Evolutionary conservation across 331 rosid species (phyloP).

Genomic region (Malus hybrid): DNA sequence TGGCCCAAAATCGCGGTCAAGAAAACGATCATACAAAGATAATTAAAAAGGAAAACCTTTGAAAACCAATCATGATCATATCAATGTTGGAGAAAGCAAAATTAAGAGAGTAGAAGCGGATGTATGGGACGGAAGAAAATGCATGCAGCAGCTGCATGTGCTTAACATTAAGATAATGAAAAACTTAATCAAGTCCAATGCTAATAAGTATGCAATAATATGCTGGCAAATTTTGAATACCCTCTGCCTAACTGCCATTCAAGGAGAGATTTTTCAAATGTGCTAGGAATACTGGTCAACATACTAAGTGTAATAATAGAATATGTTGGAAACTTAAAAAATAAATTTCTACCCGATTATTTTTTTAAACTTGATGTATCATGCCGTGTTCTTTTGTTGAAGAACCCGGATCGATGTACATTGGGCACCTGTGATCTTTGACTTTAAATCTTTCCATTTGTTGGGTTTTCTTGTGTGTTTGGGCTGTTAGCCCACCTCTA

Average conservation of each 20-base stretch:
- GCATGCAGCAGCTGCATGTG: slow-evolving; percentile 6
- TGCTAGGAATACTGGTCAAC: fast-evolving
- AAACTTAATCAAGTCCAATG: slow-evolving; percentile 9
- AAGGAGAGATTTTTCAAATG: background rate
- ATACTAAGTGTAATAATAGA: no score
- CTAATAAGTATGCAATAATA: slow-evolving; percentile 13
- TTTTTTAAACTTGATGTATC: no score
- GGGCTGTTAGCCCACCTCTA: no score
- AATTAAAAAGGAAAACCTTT: slow-evolving; percentile 20
- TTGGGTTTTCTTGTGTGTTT: no score
- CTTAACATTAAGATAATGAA: background rate
- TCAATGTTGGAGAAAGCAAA: background rate
- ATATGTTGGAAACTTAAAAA: no score
- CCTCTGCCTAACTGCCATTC: slow-evolving; percentile 53
- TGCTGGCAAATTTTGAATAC: background rate
- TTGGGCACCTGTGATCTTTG: slow-evolving; percentile 49
- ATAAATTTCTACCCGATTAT: no score
- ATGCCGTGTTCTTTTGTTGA: fast-evolving
- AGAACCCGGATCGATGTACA: slow-evolving; percentile 13
- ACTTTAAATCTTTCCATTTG: slow-evolving; percentile 30
- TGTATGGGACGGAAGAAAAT: no score
- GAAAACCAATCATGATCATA: slow-evolving; percentile 24
- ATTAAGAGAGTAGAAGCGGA: background rate
- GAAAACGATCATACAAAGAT: slow-evolving; percentile 20
- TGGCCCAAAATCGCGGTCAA: slow-evolving; percentile 12